Evolutionary conservation across 1,284 basidiomycete genomes (phyloP).

Genomic region (Heterobasidion annosum): DNA sequence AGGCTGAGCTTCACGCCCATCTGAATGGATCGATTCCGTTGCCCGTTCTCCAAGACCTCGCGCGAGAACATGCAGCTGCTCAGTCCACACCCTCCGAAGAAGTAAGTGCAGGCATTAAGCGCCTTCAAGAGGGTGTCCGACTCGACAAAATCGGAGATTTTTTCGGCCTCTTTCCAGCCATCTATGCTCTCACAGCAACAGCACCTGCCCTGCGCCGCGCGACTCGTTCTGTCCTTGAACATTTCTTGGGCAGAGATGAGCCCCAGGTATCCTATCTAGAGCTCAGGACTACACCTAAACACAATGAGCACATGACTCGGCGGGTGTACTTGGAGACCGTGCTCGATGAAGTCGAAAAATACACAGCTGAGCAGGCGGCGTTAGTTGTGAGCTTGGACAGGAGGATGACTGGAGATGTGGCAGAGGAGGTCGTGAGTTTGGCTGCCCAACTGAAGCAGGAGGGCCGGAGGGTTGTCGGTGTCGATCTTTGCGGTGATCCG

Average conservation of each 20-base stretch:
- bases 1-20: constrained; percentile 78
- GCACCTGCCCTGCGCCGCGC: constrained; percentile 41
- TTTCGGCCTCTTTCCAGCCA: constrained; percentile 66
- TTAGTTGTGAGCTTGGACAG: constrained; percentile 71
- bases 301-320: constrained; percentile 43
- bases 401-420: constrained; percentile 41
- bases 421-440: constrained; percentile 47
- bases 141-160: constrained; percentile 58
- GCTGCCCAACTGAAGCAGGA: constrained; percentile 45
- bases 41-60: constrained; percentile 53
- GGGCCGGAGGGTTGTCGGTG: constrained; percentile 61
- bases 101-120: constrained; percentile 34
- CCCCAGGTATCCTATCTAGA: constrained; percentile 65
- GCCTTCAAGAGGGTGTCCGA: constrained; percentile 39
- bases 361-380: constrained; percentile 37
- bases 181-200: constrained; percentile 65
- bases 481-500: constrained; percentile 79
- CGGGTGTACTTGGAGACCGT: constrained; percentile 55
- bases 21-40: constrained; percentile 78
- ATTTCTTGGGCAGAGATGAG: constrained; percentile 44
- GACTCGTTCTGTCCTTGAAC: constrained; percentile 51
- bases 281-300: constrained; percentile 62
- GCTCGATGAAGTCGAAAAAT: constrained; percentile 55
- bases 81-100: constrained; percentile 12
- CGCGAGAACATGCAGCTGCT: constrained; percentile 27